Evolutionary conservation across 2,329 filamentous ascomycete genomes (phyloP).

Genomic region (Hypoxylon sp.): DNA sequence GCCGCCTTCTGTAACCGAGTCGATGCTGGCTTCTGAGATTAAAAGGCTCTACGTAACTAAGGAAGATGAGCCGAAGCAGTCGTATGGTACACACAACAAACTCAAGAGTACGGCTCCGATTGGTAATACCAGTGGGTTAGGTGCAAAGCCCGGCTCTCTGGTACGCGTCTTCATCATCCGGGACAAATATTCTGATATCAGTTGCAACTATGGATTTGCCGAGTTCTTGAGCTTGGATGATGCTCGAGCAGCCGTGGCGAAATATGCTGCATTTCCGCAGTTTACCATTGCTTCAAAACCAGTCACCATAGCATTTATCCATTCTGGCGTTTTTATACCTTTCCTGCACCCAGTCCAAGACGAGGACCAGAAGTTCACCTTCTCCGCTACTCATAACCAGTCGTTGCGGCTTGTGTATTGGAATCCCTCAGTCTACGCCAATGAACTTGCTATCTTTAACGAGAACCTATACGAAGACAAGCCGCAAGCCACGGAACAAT

Average conservation of each 20-base stretch:
- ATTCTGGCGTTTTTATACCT: conserved; percentile 87
- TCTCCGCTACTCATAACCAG: conserved; percentile 78
- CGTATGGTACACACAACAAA: conserved; percentile 65
- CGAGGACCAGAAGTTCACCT: conserved; percentile 75
- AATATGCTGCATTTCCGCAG: conserved; percentile 78
- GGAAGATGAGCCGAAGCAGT: conserved; percentile 66
- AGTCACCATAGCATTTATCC: conserved; percentile 81
- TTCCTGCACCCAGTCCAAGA: conserved; percentile 72
- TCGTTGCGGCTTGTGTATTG: conserved; percentile 80
- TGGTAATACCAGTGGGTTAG: conserved; percentile 71
- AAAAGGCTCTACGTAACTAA: conserved; percentile 77
- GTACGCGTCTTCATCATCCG: conserved; percentile 83
- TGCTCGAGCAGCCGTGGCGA: conserved; percentile 79
- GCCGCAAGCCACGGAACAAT: conserved; percentile 58
- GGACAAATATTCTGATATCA: conserved; percentile 78
- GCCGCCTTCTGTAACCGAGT: conserved; percentile 78
- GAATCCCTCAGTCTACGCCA: conserved; percentile 81
- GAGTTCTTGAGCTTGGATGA: conserved; percentile 85
- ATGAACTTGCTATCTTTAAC: conserved; percentile 72
- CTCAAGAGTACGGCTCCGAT: conserved; percentile 73
- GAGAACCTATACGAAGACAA: conserved; percentile 62
- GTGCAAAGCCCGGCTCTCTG: conserved; percentile 81
- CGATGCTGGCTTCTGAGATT: conserved; percentile 79
- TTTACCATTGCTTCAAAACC: conserved; percentile 84
- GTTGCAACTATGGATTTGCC: conserved; percentile 86